phyloP scores from a whole-genome alignment of 2,329 filamentous ascomycete genomes.

The Paecilomyces fulvus region DNA sequence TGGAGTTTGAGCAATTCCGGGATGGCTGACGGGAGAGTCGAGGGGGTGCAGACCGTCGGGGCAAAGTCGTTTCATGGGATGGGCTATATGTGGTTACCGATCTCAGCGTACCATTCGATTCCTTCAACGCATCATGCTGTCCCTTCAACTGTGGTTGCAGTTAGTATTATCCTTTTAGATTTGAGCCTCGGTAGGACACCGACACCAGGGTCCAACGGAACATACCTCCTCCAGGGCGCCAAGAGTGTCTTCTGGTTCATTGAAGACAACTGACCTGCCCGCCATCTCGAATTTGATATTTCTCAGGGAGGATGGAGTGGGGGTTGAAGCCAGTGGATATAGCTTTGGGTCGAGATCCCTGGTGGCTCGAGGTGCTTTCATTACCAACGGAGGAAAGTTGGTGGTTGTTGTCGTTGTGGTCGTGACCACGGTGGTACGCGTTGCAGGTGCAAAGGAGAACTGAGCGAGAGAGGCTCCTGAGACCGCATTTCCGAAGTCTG shows the following conservation, averaged over 20 bases:
- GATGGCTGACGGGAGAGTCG: conserved; percentile 17
- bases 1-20: conserved; percentile 17
- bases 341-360: conserved; percentile 73
- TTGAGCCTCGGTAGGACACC: not conserved
- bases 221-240: conserved; percentile 48
- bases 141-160: not conserved
- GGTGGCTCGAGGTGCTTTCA: conserved; percentile 63
- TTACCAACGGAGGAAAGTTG: conserved; percentile 71
- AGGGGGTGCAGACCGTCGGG: conserved; percentile 17
- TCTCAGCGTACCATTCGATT: conserved; percentile 41
- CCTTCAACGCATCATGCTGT: conserved; percentile 23
- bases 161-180: not conserved
- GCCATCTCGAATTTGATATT: conserved; percentile 67
- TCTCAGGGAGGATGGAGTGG: conserved; percentile 70
- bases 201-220: conserved; percentile 8
- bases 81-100: conserved; percentile 37
- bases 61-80: conserved; percentile 26
- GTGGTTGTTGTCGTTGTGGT: conserved; percentile 86
- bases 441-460: conserved; percentile 55
- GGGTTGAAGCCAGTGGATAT: conserved; percentile 76
- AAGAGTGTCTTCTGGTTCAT: conserved; percentile 51
- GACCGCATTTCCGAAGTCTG: conserved; percentile 14
- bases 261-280: conserved; percentile 52
- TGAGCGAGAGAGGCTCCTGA: conserved; percentile 44
- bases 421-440: conserved; percentile 63